A percentile compares a stretch with the other conserved stretches of the same genome.
Conservation (phyloP, 768 basidiomycete species). For the Pisolithus microcarpus region DNA sequence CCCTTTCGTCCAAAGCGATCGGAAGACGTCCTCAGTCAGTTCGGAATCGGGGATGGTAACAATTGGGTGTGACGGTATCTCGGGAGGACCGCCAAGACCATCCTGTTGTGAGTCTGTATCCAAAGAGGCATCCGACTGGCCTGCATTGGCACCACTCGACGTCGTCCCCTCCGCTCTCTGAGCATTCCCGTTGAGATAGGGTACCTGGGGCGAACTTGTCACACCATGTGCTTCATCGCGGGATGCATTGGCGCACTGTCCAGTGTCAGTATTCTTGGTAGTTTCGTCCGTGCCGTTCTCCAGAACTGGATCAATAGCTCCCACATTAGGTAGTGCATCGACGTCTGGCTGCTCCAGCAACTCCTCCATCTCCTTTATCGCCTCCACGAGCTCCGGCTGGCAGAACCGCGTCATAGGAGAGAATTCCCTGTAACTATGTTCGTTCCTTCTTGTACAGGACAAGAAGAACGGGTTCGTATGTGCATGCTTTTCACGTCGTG, state of each 20-base stretch:
- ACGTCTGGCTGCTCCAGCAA: slow-evolving; percentile 34
- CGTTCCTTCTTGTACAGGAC: slow-evolving; percentile 61
- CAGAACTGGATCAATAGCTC: slow-evolving; percentile 25
- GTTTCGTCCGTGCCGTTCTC: slow-evolving; percentile 10
- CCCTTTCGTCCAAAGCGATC: slow-evolving; percentile 63
- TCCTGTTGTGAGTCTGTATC: slow-evolving; percentile 5
- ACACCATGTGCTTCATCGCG: background rate
- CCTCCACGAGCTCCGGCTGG: slow-evolving; percentile 51
- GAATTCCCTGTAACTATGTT: slow-evolving; percentile 62
- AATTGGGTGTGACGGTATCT: slow-evolving; percentile 42
- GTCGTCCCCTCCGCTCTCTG: slow-evolving; percentile 5
- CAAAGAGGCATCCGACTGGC: slow-evolving; percentile 4
- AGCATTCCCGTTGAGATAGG: background rate
- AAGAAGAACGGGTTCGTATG: slow-evolving; percentile 70
- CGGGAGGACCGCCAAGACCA: slow-evolving; percentile 13
- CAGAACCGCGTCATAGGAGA: slow-evolving; percentile 77
- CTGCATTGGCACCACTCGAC: slow-evolving; percentile 1
- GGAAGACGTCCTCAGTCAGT: slow-evolving; percentile 56
- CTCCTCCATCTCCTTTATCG: slow-evolving; percentile 63
- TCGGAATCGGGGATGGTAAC: slow-evolving; percentile 39
- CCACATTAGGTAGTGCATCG: slow-evolving; percentile 17
- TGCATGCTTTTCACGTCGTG: slow-evolving; percentile 50
- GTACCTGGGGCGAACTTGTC: background rate
- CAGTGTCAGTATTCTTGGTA: slow-evolving; percentile 4
- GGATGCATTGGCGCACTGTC: slow-evolving; percentile 6